Evolutionary conservation across 306 rosid species (phyloP), one percentile per base, ranked within the genome.

Genomic region (Vigna trinervia): DNA sequence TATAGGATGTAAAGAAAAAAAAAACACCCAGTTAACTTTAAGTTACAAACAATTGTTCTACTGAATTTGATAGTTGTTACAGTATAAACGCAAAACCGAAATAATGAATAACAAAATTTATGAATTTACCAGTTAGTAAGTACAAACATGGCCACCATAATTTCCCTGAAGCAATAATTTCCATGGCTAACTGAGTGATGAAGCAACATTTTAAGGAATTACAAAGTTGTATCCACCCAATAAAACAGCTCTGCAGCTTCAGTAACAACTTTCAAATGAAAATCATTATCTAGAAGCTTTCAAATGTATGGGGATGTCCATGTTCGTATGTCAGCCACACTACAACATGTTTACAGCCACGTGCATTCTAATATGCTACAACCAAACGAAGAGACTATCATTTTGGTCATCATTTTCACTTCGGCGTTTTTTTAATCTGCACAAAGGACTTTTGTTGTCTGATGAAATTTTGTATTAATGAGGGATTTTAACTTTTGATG

Each of bases 281-380:
- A 19, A 57, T 39, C 65, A 48, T 19, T 8, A 28, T 10, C 20
- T 30, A 62, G 69, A 81, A 58, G 38, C 80, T 58, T 74, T 50
- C 71, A 81, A 80, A 50, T 69, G 38, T 45, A 17, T 0, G 45
- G 26, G 39, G 7, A 65, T 56, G 23, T 32, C 20, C 53, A 63
- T 3, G 23, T 45, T 76, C 19, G 28, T 8, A 12, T 66, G 8
- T 3, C 69, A 63, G 26, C 61, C 48, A 52, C 50, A 52, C 73
- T 28, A 13, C 5, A 68, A 46, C 4, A 48, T 62, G 56, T 7
- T 50, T 23, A 38, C 8, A 60, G 58, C n/a, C 59, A 17, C 47
- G 34, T 62, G 64, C 50, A 50, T 60, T 34, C 30, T 4, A 9
- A n/a, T 3, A 32, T 30, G 45, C 67, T 61, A 50, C 47, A 46